phyloP scores from a whole-genome alignment of 1,284 basidiomycete species.

The Somion occarium region DNA sequence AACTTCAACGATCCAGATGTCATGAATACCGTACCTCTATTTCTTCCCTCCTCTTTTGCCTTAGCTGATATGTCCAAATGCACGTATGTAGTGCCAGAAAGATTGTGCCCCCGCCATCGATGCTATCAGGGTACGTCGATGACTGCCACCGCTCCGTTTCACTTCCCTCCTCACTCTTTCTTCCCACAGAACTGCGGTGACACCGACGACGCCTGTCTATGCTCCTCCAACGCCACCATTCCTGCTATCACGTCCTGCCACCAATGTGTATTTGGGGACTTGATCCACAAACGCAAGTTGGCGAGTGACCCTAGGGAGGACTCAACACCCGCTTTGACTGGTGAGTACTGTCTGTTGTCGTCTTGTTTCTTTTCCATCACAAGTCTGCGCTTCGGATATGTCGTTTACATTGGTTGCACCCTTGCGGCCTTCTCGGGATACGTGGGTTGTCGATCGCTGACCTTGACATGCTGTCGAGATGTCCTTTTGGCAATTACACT shows the following conservation, averaged over 20 bases:
- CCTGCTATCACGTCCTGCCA: slow-evolving; percentile 44
- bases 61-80: not conserved
- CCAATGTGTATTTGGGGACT: slow-evolving; percentile 55
- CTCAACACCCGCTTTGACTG: slow-evolving; percentile 46
- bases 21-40: slow-evolving; percentile 34
- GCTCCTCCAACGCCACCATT: slow-evolving; percentile 37
- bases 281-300: slow-evolving; percentile 45
- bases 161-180: not conserved
- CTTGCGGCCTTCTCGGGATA: too few species aligned
- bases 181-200: slow-evolving; percentile 24
- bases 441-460: not conserved
- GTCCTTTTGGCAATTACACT: not conserved
- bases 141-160: not conserved
- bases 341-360: slow-evolving; percentile 30
- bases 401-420: too few species aligned
- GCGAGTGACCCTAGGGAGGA: slow-evolving; percentile 49
- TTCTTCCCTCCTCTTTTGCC: not conserved
- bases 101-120: slow-evolving; percentile 34
- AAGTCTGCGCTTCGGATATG: too few species aligned
- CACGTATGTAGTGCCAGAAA: slow-evolving; percentile 35
- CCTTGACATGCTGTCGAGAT: not conserved
- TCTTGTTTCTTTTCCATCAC: not conserved
- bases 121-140: slow-evolving; percentile 34
- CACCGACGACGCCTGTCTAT: slow-evolving; percentile 45
- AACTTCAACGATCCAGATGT: slow-evolving; percentile 35